Evolutionary conservation across 2,329 filamentous ascomycete species (phyloP), one percentile per base, ranked within the genome.

Genomic region (Talaromyces piceae): DNA sequence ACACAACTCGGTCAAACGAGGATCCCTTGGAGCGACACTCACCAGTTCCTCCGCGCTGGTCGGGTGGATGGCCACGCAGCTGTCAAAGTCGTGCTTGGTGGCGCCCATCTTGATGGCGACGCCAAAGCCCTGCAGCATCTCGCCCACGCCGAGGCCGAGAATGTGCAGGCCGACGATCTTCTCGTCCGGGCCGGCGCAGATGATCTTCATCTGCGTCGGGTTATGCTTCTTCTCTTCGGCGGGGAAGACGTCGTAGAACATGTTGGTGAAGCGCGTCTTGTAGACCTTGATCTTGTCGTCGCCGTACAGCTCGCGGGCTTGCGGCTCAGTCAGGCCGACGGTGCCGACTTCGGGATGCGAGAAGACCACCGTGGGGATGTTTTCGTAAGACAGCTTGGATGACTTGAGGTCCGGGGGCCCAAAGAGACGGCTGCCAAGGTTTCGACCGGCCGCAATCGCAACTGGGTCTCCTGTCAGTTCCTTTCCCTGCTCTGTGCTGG

Each of bases 101-200:
- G 86, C 86, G 41, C 86, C 86, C 86, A 89, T 88, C 78, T 87
- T 88, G 59, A 89, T 70, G 13, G 85, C 86, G 20, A 89, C 84
- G 46, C 83, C 86, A 65, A 90, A 87, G 57, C 86, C 80, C 70
- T 90, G 80, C 61, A 88, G 74, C 81, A 89, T 85, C 77, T 90
- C 79, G 58, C 74, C 64, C 52, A 74, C 66, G 11, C 67, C 65
- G 30, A 74, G 61, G 57, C 77, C 63, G 57, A 79, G 57, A 50
- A 77, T 73, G 58, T 77, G 75, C 54, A 78, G 51, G 12, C 75
- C 75, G 20, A 77, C 74, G 33, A 78, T 65, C 61, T 73, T 75
- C 64, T 77, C 75, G 41, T 77, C 70, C 2, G 67, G 66, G 0
- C 74, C 74, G 4, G 69, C 67, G 48, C 73, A 76, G 45, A 78